Conservation (phyloP, 1,139 yeast species). For the Kodamaea derodonti region DNA sequence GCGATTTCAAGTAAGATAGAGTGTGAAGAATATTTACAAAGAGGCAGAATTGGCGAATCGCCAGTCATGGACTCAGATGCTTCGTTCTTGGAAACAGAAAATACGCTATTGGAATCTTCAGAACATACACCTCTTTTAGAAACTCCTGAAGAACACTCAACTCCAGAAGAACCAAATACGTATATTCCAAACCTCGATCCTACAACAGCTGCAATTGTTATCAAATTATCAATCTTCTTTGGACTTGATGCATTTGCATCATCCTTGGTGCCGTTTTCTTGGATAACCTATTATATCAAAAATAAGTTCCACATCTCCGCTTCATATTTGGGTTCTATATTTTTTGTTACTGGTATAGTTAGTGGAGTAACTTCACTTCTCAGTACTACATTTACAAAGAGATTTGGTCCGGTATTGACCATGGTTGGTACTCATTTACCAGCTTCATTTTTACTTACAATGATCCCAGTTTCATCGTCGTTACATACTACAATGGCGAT, state of each 20-base stretch:
- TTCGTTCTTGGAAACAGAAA: slow-evolving; percentile 2
- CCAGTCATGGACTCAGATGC: not conserved
- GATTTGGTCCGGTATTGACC: slow-evolving; percentile 41
- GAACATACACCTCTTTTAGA: not conserved
- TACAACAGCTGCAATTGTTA: slow-evolving; percentile 17
- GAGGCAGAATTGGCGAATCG: not conserved
- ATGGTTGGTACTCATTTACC: slow-evolving; percentile 45
- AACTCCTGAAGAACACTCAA: not conserved
- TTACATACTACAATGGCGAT: slow-evolving; percentile 27
- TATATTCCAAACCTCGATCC: slow-evolving; percentile 12
- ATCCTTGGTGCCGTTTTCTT: slow-evolving; percentile 40
- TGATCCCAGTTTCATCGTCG: slow-evolving; percentile 34
- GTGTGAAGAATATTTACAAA: slow-evolving; percentile 2
- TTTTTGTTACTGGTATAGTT: slow-evolving; percentile 35
- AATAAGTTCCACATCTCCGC: slow-evolving; percentile 32
- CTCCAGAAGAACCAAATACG: not conserved
- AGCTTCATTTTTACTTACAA: slow-evolving; percentile 34
- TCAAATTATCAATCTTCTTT: slow-evolving; percentile 34
- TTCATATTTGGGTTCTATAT: slow-evolving; percentile 34
- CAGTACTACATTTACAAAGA: slow-evolving; percentile 40
- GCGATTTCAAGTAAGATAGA: slow-evolving; percentile 20
- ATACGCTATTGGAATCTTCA: not conserved
- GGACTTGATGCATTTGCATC: slow-evolving; percentile 44
- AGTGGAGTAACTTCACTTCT: slow-evolving; percentile 40
- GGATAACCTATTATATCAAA: slow-evolving; percentile 42